Evolutionary conservation across 306 rosid species (phyloP), one percentile per base, ranked within the genome.

Genomic region (Dalbergia cochinchinensis): DNA sequence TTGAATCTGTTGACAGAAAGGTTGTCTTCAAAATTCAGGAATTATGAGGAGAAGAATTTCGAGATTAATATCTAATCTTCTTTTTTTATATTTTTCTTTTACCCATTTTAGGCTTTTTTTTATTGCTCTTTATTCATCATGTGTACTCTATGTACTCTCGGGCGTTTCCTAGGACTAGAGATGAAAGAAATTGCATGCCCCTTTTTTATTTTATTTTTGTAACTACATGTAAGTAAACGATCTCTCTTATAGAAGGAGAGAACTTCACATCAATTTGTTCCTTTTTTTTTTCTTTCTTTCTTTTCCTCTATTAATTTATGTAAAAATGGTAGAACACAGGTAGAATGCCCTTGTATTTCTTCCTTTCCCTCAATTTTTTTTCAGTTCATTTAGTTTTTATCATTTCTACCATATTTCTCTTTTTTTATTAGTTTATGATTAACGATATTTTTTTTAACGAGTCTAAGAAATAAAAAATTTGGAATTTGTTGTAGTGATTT

Each of bases 21-120:
- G 69, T 93, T 73, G n/a, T 93, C 84, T 96, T 93, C 89, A 94
- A 90, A 71, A 42, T 83, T 86, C 92, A 88, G 80, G 96, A 93
- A 75, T 64, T 89, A 51, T 86, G 86, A 90, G 35, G 8, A 26
- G 31, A 33, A 19, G 39, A 20, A 61, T 73, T 61, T 75, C 60
- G 18, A 34, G 42, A 54, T 54, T 54, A 71, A 59, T 18, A 54
- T 34, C 9, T 19, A 66, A 57, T 9, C 50, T 60, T 14, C 62
- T 45, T 63, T 55, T 15, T 4, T 71, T 3, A n/a, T 39, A 18
- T 77, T 3, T 16, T 31, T 26, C 71, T 5, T 15, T 16, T 1
- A 22, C 22, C 20, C 13, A 59, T 57, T 57, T 44, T 72, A 82
- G 76, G 78, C 18, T 74, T 71, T 45, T 71, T 74, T 65, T 53